Percentiles rank a stretch among this genome's conserved stretches.
These are phyloP conservation scores for Lipomyces orientalis DNA, from an alignment of 805 yeast genomes.

Conservation along the genomic window DNA sequence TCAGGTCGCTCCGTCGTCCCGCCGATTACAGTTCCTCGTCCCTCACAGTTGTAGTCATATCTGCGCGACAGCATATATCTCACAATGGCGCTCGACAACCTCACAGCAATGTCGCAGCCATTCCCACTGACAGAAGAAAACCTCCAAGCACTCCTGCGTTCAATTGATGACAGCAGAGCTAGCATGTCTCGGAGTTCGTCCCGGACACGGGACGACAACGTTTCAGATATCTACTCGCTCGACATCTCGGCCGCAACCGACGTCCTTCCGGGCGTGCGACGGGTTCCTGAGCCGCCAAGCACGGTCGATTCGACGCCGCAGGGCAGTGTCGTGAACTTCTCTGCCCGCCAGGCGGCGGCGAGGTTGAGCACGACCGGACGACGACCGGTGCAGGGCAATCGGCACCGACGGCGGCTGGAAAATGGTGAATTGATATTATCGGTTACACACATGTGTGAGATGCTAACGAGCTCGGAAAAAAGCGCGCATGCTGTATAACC, in stretches of 20 bases:
- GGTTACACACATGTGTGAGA: background rate
- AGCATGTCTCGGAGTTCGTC: background rate
- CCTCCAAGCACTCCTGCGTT: conserved; percentile 27
- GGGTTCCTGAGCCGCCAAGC: conserved; percentile 10
- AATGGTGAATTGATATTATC: conserved; percentile 17
- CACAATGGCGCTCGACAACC: background rate
- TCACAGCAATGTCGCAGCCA: conserved; percentile 1
- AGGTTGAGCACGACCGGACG: conserved; percentile 15
- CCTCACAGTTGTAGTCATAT: too few relatives aligned
- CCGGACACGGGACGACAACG: conserved; percentile 2
- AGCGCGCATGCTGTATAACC: conserved; percentile 37
- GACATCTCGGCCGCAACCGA: conserved; percentile 4
- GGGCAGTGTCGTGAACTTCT: conserved; percentile 31
- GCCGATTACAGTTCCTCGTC: too few relatives aligned
- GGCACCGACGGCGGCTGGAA: conserved; percentile 33
- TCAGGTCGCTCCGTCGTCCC: too few relatives aligned
- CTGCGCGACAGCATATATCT: background rate
- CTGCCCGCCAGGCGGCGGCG: conserved; percentile 31
- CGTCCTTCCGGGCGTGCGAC: background rate
- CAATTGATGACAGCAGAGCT: conserved; percentile 16
- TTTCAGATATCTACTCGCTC: conserved; percentile 9
- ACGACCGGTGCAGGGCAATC: conserved; percentile 28
- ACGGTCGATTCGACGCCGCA: conserved; percentile 33
- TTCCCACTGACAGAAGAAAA: conserved; percentile 37
- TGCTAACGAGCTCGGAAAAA: background rate